These are phyloP conservation scores for Calonectria naviculata DNA, from an alignment of 2,329 filamentous ascomycete genomes.

Conservation along the genomic window DNA sequence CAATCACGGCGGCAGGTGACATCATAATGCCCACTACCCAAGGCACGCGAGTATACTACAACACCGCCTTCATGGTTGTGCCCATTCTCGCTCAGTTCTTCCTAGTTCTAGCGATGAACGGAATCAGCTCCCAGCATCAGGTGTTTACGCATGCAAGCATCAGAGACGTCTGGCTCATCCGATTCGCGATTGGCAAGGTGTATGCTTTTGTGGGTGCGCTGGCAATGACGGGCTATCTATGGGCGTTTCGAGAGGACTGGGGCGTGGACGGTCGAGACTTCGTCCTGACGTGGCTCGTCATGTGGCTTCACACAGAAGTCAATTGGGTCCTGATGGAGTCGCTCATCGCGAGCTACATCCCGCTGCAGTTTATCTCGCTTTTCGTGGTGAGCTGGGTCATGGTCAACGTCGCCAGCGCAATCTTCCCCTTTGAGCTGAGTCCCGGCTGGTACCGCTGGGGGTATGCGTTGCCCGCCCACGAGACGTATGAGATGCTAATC, in stretches of 20 bases:
- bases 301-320: slow-evolving; percentile 54
- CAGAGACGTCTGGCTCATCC: slow-evolving; percentile 38
- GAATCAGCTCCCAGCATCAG: slow-evolving; percentile 32
- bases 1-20: slow-evolving; percentile 40
- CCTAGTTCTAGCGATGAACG: slow-evolving; percentile 39
- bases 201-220: slow-evolving; percentile 51
- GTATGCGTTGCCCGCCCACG: slow-evolving; percentile 49
- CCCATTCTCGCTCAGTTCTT: slow-evolving; percentile 46
- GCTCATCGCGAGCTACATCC: slow-evolving; percentile 38
- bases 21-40: slow-evolving; percentile 48
- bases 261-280: slow-evolving; percentile 45
- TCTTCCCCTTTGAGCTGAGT: slow-evolving; percentile 51
- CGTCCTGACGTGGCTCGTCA: slow-evolving; percentile 39
- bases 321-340: slow-evolving; percentile 56
- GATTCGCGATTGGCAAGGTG: slow-evolving; percentile 40
- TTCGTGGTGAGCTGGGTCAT: slow-evolving; percentile 55
- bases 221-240: slow-evolving; percentile 52
- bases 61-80: slow-evolving; percentile 52
- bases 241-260: slow-evolving; percentile 57
- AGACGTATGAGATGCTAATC: slow-evolving; percentile 48
- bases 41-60: slow-evolving; percentile 47
- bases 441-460: slow-evolving; percentile 53
- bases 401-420: slow-evolving; percentile 48
- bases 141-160: slow-evolving; percentile 33
- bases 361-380: slow-evolving; percentile 52